These are phyloP conservation scores for Bifiguratus adelaidae DNA, from an alignment of 192 early-diverging fungal genomes.

Conservation along the genomic window DNA sequence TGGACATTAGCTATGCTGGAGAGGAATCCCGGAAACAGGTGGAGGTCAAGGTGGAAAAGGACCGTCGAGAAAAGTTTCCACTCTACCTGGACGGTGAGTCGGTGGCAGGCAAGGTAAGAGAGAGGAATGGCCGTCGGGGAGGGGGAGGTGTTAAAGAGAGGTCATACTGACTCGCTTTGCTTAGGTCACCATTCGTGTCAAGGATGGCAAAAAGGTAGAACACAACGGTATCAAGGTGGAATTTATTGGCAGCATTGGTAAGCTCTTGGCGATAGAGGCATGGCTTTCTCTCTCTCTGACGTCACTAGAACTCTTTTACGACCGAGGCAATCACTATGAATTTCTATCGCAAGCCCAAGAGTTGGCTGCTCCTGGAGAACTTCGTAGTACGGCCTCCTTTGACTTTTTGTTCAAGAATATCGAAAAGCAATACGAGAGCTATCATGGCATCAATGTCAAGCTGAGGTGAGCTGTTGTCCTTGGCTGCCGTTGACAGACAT, in stretches of 20 bases:
- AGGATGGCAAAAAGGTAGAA: conserved; percentile 90
- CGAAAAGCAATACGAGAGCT: conserved; percentile 99
- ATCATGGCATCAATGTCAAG: conserved; percentile 97
- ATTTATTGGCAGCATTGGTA: conserved; percentile 96
- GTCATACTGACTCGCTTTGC: conserved; percentile 1
- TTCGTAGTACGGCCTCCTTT: conserved; percentile 67
- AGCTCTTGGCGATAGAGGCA: background rate
- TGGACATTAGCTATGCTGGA: conserved; percentile 71
- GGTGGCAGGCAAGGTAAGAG: conserved; percentile 79
- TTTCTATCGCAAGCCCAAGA: conserved; percentile 92
- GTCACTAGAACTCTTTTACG: conserved; percentile 83
- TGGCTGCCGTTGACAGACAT: background rate
- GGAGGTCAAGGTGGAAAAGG: conserved; percentile 90
- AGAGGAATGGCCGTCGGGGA: background rate
- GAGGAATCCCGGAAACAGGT: conserved; percentile 88
- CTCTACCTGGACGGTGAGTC: conserved; percentile 96
- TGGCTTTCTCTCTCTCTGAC: background rate
- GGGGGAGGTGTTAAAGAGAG: background rate
- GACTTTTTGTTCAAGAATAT: conserved; percentile 99
- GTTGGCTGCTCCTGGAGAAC: conserved; percentile 87
- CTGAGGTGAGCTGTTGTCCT: conserved; percentile 41
- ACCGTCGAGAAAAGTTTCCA: conserved; percentile 84
- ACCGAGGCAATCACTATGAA: conserved; percentile 90
- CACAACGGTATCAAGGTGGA: conserved; percentile 99
- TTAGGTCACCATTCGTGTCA: conserved; percentile 63